Conservation (phyloP, 129 eudicot genomes). For the Chrysanthemum makinoi region DNA sequence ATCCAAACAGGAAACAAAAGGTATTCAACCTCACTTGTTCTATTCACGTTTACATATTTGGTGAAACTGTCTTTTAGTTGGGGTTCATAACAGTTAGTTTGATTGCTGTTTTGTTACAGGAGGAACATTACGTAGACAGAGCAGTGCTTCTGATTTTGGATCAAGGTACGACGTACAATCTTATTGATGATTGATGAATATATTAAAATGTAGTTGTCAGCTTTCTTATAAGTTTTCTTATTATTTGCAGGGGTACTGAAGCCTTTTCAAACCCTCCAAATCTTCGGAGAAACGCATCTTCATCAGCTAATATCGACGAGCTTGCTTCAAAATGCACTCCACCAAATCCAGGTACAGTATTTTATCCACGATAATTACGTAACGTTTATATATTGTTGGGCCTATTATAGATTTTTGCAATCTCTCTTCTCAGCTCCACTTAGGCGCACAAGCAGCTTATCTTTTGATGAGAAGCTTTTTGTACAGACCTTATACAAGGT, state of each 20-base stretch:
- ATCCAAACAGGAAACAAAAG: constrained; percentile 59
- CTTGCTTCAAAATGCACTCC: constrained; percentile 46
- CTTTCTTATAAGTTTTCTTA: not conserved
- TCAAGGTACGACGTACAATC: constrained; percentile 45
- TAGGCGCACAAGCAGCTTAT: constrained; percentile 72
- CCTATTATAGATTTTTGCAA: not conserved
- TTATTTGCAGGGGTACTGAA: constrained; percentile 54
- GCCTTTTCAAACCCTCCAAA: constrained; percentile 50
- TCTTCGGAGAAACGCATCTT: constrained; percentile 80
- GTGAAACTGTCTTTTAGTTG: not conserved
- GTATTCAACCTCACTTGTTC: constrained; percentile 27
- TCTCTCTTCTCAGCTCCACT: constrained; percentile 61
- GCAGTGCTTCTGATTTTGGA: constrained; percentile 73
- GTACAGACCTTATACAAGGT: constrained; percentile 94
- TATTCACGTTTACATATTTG: not conserved
- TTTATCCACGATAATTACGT: not conserved
- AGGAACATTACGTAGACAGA: constrained; percentile 75
- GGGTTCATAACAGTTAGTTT: not conserved
- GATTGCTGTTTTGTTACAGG: constrained; percentile 38
- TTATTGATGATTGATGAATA: not conserved
- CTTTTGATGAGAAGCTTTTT: constrained; percentile 80
- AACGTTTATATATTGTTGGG: not conserved
- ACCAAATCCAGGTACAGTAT: constrained; percentile 48
- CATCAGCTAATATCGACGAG: constrained; percentile 54
- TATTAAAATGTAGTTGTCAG: not conserved